Evolutionary conservation across 83 land plant genomes (phyloP).

Genomic region (Picea abies): DNA sequence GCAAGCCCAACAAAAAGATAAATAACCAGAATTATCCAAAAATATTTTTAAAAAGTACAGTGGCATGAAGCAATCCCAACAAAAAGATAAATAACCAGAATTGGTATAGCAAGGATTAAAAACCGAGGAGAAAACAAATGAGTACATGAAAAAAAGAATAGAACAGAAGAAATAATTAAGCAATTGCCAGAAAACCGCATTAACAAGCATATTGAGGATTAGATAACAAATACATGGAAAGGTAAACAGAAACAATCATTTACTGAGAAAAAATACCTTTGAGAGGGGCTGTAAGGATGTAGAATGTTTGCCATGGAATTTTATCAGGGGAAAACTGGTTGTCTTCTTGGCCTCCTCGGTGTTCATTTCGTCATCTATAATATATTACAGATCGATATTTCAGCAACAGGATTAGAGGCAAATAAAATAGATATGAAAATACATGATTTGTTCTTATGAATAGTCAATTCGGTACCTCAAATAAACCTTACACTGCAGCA

Average conservation of each 20-base stretch:
- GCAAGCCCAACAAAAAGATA: not conserved
- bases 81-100: not conserved
- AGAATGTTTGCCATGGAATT: slow-evolving; percentile 2
- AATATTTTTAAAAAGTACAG: not conserved
- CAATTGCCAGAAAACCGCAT: not conserved
- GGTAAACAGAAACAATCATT: not conserved
- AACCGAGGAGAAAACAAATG: not conserved
- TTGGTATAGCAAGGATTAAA: not conserved
- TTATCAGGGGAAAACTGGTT: slow-evolving; percentile 8
- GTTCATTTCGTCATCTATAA: slow-evolving; percentile 4
- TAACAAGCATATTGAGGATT: not conserved
- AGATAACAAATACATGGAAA: not conserved
- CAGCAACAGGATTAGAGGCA: not conserved
- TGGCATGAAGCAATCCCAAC: not conserved
- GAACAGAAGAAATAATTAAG: not conserved
- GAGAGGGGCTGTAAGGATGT: slow-evolving; percentile 11
- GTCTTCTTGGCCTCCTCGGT: slow-evolving; percentile 1
- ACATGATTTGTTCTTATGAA: not conserved
- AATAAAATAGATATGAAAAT: not conserved
- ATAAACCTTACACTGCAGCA: too few species aligned
- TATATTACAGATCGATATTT: not conserved
- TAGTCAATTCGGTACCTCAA: too few species aligned
- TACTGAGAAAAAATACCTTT: not conserved
- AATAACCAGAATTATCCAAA: not conserved
- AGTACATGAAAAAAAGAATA: not conserved